Conservation (phyloP, 352 stramenopile genomes). For the Phytophthora meadii region DNA sequence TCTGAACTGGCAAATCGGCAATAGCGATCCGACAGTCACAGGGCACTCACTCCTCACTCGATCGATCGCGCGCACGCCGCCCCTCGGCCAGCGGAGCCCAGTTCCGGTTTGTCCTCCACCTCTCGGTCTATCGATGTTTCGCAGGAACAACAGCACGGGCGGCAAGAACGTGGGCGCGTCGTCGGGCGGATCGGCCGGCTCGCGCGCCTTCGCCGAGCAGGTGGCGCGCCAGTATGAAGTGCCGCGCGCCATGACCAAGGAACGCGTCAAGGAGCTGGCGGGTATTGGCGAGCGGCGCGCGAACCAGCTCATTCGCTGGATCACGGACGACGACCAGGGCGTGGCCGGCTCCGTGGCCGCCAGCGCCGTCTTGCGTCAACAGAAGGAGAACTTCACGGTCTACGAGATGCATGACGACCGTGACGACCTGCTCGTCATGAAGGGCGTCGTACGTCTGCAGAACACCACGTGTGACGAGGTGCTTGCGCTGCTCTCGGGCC, state of each 20-base stretch:
- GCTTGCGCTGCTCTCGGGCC: constrained; percentile 64
- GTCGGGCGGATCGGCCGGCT: constrained; percentile 26
- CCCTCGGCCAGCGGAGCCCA: constrained; percentile 13
- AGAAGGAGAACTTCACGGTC: constrained; percentile 83
- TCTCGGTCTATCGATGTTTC: constrained; percentile 37
- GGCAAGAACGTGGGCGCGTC: constrained; percentile 25
- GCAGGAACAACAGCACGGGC: constrained; percentile 41
- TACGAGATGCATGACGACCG: constrained; percentile 70
- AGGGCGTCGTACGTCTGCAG: constrained; percentile 70
- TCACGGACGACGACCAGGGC: constrained; percentile 67
- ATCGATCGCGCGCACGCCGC: background rate
- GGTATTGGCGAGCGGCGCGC: constrained; percentile 54
- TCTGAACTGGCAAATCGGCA: constrained; percentile 24
- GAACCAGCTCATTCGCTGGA: constrained; percentile 69
- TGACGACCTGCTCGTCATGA: constrained; percentile 70
- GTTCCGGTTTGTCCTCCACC: constrained; percentile 29
- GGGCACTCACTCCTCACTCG: constrained; percentile 20
- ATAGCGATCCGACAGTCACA: constrained; percentile 18
- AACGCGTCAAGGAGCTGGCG: constrained; percentile 51
- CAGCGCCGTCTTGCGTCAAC: constrained; percentile 59
- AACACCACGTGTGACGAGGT: constrained; percentile 77
- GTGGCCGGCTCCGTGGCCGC: constrained; percentile 36
- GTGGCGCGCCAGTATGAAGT: constrained; percentile 72
- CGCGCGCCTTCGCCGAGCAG: constrained; percentile 59
- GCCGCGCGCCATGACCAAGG: constrained; percentile 46